These are phyloP conservation scores for Claviceps pazoutovae DNA, from an alignment of 2,329 filamentous ascomycete genomes.

Conservation along the genomic window DNA sequence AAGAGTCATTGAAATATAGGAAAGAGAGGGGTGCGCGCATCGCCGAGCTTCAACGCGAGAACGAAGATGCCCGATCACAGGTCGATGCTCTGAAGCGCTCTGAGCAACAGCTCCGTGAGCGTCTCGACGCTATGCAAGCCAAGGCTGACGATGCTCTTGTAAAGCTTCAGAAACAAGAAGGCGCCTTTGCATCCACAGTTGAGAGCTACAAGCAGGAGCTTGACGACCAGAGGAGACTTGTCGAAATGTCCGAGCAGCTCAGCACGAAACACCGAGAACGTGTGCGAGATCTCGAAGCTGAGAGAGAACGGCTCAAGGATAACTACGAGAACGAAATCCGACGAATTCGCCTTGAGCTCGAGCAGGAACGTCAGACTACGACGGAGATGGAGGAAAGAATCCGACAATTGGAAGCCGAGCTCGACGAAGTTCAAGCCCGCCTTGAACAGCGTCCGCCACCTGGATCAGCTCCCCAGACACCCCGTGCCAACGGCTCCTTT, in stretches of 20 bases:
- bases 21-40: conserved; percentile 91
- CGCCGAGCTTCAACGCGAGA: conserved; percentile 72
- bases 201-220: conserved; percentile 80
- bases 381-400: conserved; percentile 33
- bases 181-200: conserved; percentile 66
- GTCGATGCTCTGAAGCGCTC: conserved; percentile 66
- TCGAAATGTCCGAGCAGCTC: conserved; percentile 67
- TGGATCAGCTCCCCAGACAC: conserved; percentile 45
- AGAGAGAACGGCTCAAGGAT: conserved; percentile 46
- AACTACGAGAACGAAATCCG: conserved; percentile 48
- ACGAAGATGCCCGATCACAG: conserved; percentile 69
- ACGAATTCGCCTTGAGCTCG: conserved; percentile 41
- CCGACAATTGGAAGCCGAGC: conserved; percentile 36
- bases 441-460: conserved; percentile 28
- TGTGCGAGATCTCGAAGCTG: conserved; percentile 54
- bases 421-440: conserved; percentile 38
- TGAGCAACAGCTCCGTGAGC: conserved; percentile 66
- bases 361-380: conserved; percentile 35
- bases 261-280: conserved; percentile 58
- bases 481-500: conserved; percentile 42
- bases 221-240: conserved; percentile 65
- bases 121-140: conserved; percentile 69
- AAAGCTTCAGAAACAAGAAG: conserved; percentile 74
- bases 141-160: conserved; percentile 75
- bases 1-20: conserved; percentile 76